These are phyloP conservation scores for Lithohypha guttulata DNA, from an alignment of 2,329 filamentous ascomycete species.

Conservation along the genomic window DNA sequence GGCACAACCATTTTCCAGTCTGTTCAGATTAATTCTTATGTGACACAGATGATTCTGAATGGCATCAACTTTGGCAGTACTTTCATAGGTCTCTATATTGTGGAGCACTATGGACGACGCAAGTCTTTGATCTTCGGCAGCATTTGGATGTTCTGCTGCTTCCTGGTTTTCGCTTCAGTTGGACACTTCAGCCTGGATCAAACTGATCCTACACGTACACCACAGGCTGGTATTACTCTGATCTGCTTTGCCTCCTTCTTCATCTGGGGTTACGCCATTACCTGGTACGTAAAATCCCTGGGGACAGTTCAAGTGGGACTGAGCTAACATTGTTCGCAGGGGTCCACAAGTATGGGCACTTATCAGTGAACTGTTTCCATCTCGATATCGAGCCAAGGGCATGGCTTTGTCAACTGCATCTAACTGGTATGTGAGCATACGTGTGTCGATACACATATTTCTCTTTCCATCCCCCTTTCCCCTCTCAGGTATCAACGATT, in stretches of 20 bases:
- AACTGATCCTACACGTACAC: constrained; percentile 32
- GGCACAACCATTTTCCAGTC: constrained; percentile 22
- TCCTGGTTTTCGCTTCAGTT: constrained; percentile 51
- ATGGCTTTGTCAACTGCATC: constrained; percentile 67
- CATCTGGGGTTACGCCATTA: constrained; percentile 59
- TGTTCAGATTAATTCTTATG: constrained; percentile 31
- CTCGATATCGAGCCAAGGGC: constrained; percentile 54
- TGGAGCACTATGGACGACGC: constrained; percentile 58
- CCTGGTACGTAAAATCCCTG: too few relatives aligned
- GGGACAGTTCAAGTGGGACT: too few relatives aligned
- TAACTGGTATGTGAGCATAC: constrained; percentile 61
- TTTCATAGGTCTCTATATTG: constrained; percentile 56
- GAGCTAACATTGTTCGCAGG: too few relatives aligned
- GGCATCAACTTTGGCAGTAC: constrained; percentile 52
- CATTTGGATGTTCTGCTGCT: constrained; percentile 56
- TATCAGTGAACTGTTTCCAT: constrained; percentile 35
- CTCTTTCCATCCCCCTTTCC: not conserved
- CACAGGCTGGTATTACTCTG: constrained; percentile 57
- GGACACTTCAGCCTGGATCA: constrained; percentile 31
- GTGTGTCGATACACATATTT: too few relatives aligned
- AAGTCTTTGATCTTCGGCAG: constrained; percentile 56
- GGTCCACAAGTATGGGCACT: constrained; percentile 45
- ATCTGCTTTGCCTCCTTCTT: constrained; percentile 65
- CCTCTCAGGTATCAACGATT: constrained; percentile 33
- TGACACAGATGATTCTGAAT: constrained; percentile 57